phyloP scores from a whole-genome alignment of 2,329 filamentous ascomycete genomes.

The Hypoxylon sp. region DNA sequence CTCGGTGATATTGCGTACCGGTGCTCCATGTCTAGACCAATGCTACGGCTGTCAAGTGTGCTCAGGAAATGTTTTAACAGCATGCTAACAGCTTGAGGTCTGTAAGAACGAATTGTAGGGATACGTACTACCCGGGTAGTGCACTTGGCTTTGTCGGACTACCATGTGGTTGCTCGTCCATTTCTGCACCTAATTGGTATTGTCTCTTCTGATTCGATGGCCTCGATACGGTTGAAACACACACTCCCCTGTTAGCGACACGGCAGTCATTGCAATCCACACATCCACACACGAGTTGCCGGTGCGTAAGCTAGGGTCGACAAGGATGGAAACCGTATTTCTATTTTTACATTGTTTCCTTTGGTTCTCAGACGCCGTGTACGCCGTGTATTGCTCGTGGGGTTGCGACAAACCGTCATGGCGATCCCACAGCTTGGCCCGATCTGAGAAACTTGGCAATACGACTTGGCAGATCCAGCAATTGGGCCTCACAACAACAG shows the following conservation, averaged over 20 bases:
- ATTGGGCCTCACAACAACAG: conserved; percentile 2
- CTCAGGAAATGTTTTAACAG: too few species aligned
- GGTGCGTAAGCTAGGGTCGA: conserved; percentile 12
- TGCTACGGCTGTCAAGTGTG: not conserved
- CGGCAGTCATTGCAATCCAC: not conserved
- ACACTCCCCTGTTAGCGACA: conserved; percentile 6
- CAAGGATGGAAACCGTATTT: not conserved
- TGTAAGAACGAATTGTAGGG: not conserved
- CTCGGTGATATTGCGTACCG: conserved; percentile 20
- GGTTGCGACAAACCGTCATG: conserved; percentile 37
- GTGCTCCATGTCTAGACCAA: conserved; percentile 3
- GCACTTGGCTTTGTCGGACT: conserved; percentile 17
- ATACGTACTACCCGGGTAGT: not conserved
- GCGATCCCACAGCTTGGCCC: conserved; percentile 50
- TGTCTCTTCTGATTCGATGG: conserved; percentile 22
- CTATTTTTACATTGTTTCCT: conserved; percentile 13
- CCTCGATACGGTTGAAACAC: conserved; percentile 29
- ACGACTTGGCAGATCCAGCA: conserved; percentile 38
- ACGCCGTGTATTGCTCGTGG: conserved; percentile 22
- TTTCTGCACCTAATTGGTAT: not conserved
- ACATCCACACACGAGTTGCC: not conserved
- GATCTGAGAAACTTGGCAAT: conserved; percentile 48
- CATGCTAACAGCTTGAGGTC: not conserved
- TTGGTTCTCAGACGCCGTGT: conserved; percentile 19
- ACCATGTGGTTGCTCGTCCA: conserved; percentile 12